Conservation (phyloP, 306 rosid species). For the Albizia julibrissin region DNA sequence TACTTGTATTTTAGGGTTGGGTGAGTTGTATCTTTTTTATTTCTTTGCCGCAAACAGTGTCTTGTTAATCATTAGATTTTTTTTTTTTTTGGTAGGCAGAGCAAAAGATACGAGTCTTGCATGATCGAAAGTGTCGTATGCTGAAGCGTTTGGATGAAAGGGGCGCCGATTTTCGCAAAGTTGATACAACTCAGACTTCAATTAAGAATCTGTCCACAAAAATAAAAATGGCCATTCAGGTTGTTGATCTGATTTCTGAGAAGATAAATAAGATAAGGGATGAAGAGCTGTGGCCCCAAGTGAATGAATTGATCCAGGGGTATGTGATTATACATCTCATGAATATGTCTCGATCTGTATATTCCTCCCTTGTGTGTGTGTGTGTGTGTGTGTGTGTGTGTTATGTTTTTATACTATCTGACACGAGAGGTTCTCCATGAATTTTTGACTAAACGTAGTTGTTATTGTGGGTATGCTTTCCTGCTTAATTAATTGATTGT, state of each 20-base stretch:
- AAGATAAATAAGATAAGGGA: conserved; percentile 87
- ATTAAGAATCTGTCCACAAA: conserved; percentile 79
- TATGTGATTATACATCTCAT: neutral
- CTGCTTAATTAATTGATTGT: neutral
- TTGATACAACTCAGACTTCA: conserved; percentile 62
- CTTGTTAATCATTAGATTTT: conserved; percentile 9
- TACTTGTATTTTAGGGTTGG: neutral
- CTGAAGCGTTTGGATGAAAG: conserved; percentile 72
- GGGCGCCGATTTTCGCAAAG: conserved; percentile 81
- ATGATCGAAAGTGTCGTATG: conserved; percentile 76
- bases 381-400: no score
- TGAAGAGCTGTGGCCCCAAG: conserved; percentile 90
- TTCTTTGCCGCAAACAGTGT: neutral
- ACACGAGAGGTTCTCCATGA: no score
- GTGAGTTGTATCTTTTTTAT: neutral
- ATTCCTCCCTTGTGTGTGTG: neutral
- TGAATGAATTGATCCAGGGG: conserved; percentile 79
- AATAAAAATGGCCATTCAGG: conserved; percentile 88
- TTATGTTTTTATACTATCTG: neutral
- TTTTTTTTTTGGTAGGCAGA: conserved; percentile 60
- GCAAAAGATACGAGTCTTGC: conserved; percentile 86
- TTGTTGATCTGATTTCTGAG: conserved; percentile 80
- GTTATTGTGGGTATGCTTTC: neutral
- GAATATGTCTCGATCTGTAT: neutral
- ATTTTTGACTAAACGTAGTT: conserved; percentile 9